These are phyloP conservation scores for Mortierella hygrophila DNA, from an alignment of 192 early-diverging fungal genomes.

Conservation along the genomic window DNA sequence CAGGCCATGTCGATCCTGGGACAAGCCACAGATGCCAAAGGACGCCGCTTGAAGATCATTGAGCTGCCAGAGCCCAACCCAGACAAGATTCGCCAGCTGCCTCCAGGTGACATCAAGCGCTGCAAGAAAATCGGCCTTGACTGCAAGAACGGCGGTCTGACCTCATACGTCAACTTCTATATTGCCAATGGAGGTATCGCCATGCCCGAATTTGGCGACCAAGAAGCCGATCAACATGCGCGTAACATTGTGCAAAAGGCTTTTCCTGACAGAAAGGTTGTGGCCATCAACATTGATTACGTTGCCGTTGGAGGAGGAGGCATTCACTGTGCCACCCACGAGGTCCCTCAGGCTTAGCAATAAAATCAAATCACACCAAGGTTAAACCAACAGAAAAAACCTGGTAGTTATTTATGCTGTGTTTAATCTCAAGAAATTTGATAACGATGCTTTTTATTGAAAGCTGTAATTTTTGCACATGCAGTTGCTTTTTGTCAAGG, in stretches of 20 bases:
- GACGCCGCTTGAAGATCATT: constrained; percentile 26
- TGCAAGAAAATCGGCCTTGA: constrained; percentile 32
- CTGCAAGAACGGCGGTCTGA: constrained; percentile 25
- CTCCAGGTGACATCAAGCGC: constrained; percentile 12
- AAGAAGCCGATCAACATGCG: constrained; percentile 12
- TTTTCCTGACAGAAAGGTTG: constrained; percentile 16
- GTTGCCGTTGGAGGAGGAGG: constrained; percentile 27
- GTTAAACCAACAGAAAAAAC: no score
- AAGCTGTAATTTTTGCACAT: no score
- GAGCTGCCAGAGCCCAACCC: constrained; percentile 27
- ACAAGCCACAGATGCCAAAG: constrained; percentile 22
- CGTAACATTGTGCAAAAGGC: constrained; percentile 24
- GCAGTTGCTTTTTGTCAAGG: no score
- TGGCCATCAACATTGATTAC: constrained; percentile 22
- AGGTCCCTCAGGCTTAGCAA: constrained; percentile 10
- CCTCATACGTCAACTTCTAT: constrained; percentile 28
- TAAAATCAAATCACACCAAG: no score
- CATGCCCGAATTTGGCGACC: constrained; percentile 23
- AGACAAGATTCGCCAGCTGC: constrained; percentile 22
- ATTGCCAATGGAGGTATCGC: constrained; percentile 24
- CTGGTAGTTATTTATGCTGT: no score
- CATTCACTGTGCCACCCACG: constrained; percentile 30
- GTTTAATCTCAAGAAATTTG: no score
- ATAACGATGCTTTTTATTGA: no score
- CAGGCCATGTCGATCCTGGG: constrained; percentile 16